These are phyloP conservation scores for Claviceps sp. DNA, from an alignment of 2,329 filamentous ascomycete species.

Conservation along the genomic window DNA sequence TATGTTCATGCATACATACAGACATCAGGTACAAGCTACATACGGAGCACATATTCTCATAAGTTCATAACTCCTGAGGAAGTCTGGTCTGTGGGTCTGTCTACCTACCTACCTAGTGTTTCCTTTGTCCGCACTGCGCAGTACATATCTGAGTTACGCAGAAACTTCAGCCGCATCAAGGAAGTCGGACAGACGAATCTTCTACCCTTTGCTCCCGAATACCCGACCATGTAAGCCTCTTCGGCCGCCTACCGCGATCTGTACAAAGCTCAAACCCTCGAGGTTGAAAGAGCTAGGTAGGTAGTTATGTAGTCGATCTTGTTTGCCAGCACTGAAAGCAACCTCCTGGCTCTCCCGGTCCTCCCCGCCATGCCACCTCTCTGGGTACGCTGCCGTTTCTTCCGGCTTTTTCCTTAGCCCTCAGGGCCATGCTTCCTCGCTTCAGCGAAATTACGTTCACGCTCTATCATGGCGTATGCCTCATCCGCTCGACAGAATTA, in stretches of 20 bases:
- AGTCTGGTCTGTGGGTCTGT: too few species aligned
- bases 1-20: too few species aligned
- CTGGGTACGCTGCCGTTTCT: slow-evolving; percentile 77
- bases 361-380: slow-evolving; percentile 74
- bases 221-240: slow-evolving; percentile 25
- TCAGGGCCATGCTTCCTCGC: slow-evolving; percentile 65
- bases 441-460: slow-evolving; percentile 18
- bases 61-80: too few species aligned
- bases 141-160: too few species aligned
- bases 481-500: too few species aligned
- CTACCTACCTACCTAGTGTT: too few species aligned
- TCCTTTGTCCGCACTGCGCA: too few species aligned
- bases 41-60: too few species aligned
- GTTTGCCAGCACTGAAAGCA: slow-evolving; percentile 68
- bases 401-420: slow-evolving; percentile 78
- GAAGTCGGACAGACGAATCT: slow-evolving; percentile 24
- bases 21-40: too few species aligned
- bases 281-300: slow-evolving; percentile 59
- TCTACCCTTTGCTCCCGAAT: slow-evolving; percentile 51
- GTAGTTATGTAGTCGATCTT: slow-evolving; percentile 34
- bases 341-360: slow-evolving; percentile 54
- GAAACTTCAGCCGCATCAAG: too few species aligned
- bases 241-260: slow-evolving; percentile 37
- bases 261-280: slow-evolving; percentile 42
- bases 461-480: slow-evolving; percentile 51